Percentiles rank a stretch among this genome's conserved stretches.
These are phyloP conservation scores for Blastocystis sp. DNA, from an alignment of 352 stramenopile genomes.

Conservation along the genomic window DNA sequence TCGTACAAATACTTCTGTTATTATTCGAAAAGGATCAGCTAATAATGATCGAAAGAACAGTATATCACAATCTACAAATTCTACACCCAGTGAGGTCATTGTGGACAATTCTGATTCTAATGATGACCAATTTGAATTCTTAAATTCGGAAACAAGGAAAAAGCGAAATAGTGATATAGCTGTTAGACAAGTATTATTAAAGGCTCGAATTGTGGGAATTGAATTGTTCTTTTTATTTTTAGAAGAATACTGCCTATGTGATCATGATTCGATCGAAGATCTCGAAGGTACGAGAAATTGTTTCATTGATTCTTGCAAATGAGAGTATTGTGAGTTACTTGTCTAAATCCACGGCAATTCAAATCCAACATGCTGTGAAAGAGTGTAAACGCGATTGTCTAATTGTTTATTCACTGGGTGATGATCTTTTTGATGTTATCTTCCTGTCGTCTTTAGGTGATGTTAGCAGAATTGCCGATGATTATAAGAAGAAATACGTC, in stretches of 20 bases:
- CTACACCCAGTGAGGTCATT: too few relatives aligned
- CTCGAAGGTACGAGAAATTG: conserved; percentile 7
- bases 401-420: neutral
- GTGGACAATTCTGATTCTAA: too few relatives aligned
- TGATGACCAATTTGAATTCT: neutral
- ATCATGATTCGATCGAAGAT: conserved; percentile 28
- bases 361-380: neutral
- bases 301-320: neutral
- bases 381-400: conserved; percentile 11
- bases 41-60: neutral
- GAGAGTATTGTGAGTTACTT: neutral
- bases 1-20: neutral
- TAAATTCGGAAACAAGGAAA: conserved; percentile 16
- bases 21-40: neutral
- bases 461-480: conserved; percentile 19
- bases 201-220: neutral
- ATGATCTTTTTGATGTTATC: neutral
- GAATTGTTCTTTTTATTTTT: neutral
- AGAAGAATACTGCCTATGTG: conserved; percentile 10
- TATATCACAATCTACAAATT: too few relatives aligned
- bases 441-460: neutral
- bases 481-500: neutral
- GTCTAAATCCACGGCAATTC: neutral
- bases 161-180: neutral
- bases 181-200: neutral